Conservation (phyloP, 1,284 basidiomycete genomes). For the Microbotryum violaceum region DNA sequence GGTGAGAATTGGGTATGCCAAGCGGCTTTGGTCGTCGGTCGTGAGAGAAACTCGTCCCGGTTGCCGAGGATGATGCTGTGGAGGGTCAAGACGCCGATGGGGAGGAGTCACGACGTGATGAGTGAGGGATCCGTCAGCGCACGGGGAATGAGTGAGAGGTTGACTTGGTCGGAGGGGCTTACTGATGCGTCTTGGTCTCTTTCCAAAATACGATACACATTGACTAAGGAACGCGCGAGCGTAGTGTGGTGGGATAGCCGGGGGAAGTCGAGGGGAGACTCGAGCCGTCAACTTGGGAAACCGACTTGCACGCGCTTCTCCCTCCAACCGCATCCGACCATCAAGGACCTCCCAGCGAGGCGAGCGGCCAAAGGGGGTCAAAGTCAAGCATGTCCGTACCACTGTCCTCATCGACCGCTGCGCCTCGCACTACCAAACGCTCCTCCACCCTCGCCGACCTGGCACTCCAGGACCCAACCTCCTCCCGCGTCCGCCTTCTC, state of each 20-base stretch:
- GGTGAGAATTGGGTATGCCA: slow-evolving; percentile 11
- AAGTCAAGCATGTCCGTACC: too few species aligned
- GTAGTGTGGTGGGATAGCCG: too few species aligned
- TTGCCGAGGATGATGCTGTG: slow-evolving; percentile 31
- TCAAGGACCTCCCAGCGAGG: too few species aligned
- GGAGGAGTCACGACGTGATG: neutral
- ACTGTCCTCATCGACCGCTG: neutral
- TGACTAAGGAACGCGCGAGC: too few species aligned
- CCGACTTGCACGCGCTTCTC: too few species aligned
- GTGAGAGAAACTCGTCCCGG: slow-evolving; percentile 34
- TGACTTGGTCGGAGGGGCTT: neutral
- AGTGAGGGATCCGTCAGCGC: neutral
- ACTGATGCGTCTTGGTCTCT: neutral
- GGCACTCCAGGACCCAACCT: slow-evolving; percentile 9
- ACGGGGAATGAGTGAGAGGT: too few species aligned
- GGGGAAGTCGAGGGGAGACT: too few species aligned
- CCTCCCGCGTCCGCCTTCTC: neutral
- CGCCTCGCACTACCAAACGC: neutral
- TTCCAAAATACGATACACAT: slow-evolving; percentile 32
- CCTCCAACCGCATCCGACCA: neutral
- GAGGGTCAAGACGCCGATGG: neutral
- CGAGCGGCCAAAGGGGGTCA: too few species aligned
- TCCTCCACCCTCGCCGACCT: slow-evolving; percentile 8
- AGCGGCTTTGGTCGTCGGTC: slow-evolving; percentile 24
- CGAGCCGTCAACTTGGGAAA: too few species aligned